Evolutionary conservation across 306 rosid genomes (phyloP).

Genomic region (Cicer bijugum): DNA sequence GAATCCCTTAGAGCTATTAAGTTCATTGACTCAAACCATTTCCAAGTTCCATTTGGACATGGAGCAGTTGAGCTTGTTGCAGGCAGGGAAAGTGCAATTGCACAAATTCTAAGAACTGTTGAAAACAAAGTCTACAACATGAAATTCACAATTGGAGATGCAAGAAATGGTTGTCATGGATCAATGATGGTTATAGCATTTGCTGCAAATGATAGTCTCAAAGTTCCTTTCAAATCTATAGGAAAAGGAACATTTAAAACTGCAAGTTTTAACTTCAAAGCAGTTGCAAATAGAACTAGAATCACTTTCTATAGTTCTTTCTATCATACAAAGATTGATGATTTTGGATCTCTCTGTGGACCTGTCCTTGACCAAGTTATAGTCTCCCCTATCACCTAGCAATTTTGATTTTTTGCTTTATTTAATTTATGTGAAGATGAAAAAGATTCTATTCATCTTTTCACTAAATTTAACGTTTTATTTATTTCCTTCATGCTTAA

Average conservation of each 20-base stretch:
- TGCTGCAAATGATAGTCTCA: slow-evolving; percentile 67
- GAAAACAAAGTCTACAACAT: slow-evolving; percentile 65
- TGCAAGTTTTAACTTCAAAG: slow-evolving; percentile 68
- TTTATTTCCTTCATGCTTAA: slow-evolving; percentile 3
- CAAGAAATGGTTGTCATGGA: slow-evolving; percentile 90
- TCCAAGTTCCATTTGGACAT: slow-evolving; percentile 62
- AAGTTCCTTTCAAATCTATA: slow-evolving; percentile 68
- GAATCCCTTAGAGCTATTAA: slow-evolving; percentile 90
- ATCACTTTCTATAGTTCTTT: slow-evolving; percentile 81
- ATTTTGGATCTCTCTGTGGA: slow-evolving; percentile 86
- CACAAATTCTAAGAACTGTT: slow-evolving; percentile 75
- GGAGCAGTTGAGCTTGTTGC: slow-evolving; percentile 89
- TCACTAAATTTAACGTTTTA: slow-evolving; percentile 9
- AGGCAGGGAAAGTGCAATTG: slow-evolving; percentile 88
- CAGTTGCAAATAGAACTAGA: slow-evolving; percentile 63
- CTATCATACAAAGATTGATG: slow-evolving; percentile 76
- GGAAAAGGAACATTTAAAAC: slow-evolving; percentile 71
- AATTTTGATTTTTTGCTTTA: slow-evolving; percentile 46
- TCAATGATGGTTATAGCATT: slow-evolving; percentile 93
- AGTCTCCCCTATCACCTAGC: slow-evolving; percentile 52
- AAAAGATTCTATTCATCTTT: slow-evolving; percentile 8
- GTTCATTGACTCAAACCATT: slow-evolving; percentile 65
- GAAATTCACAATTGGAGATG: slow-evolving; percentile 78
- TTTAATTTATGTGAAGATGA: slow-evolving; percentile 42
- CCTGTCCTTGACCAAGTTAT: slow-evolving; percentile 78